These are phyloP conservation scores for Hyaloscypha hepaticicola DNA, from an alignment of 495 filamentous ascomycete species.

Conservation along the genomic window DNA sequence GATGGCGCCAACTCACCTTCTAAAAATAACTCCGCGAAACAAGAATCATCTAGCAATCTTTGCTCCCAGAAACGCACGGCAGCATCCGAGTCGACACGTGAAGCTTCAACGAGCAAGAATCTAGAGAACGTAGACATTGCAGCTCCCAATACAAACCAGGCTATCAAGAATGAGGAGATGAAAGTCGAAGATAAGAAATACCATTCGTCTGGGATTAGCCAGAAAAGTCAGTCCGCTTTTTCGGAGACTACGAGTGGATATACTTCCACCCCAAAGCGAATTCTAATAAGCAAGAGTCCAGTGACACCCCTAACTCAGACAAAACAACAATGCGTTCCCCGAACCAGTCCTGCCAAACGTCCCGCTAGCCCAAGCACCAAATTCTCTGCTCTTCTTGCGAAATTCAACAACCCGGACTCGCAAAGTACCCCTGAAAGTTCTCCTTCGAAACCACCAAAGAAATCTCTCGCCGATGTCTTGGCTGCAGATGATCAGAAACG, in stretches of 20 bases:
- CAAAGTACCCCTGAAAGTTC: not conserved
- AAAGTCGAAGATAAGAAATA: not conserved
- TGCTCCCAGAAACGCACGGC: not conserved
- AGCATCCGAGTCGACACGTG: not conserved
- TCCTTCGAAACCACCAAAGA: not conserved
- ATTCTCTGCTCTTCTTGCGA: conserved; percentile 26
- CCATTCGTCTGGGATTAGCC: not conserved
- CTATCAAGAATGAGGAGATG: not conserved
- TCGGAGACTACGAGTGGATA: not conserved
- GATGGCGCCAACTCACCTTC: not conserved
- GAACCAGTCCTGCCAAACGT: not conserved
- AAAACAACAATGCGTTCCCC: not conserved
- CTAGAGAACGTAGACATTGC: not conserved
- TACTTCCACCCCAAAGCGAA: not conserved
- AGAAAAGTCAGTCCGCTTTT: not conserved
- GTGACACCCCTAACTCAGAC: not conserved
- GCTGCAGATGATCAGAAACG: not conserved
- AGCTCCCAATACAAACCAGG: not conserved
- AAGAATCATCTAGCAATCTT: not conserved
- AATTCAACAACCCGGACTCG: conserved; percentile 19
- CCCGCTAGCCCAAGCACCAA: conserved; percentile 19
- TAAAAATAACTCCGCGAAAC: not conserved
- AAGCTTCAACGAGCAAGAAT: not conserved
- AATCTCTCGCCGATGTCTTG: not conserved
- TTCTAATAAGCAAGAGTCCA: not conserved